Evolutionary conservation across 2,329 filamentous ascomycete species (phyloP).

Genomic region (Botrytis tulipae): DNA sequence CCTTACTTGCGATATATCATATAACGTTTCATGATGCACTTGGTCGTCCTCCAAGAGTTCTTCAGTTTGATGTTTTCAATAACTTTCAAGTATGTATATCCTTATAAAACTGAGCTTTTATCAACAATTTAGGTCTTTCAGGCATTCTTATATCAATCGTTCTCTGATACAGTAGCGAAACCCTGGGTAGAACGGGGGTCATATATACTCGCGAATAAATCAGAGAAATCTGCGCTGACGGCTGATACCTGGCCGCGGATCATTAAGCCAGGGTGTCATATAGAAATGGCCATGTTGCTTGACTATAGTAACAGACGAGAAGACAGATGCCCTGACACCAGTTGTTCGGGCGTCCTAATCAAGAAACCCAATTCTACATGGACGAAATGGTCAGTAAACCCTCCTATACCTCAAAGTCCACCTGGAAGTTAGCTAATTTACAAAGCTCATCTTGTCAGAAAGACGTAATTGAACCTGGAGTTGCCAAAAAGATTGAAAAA

Average conservation of each 20-base stretch:
- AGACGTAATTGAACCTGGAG: not conserved
- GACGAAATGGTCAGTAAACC: not conserved
- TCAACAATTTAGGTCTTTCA: not conserved
- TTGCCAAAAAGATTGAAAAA: not conserved
- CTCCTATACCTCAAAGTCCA: not conserved
- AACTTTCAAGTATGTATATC: not conserved
- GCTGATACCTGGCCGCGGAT: not conserved
- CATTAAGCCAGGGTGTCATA: not conserved
- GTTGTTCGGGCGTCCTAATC: not conserved
- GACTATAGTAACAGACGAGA: not conserved
- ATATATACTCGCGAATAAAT: not conserved
- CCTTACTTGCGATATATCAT: not conserved
- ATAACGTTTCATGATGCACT: constrained; percentile 1
- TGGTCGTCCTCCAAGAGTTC: not conserved
- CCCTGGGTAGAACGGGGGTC: not conserved
- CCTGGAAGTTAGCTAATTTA: not conserved
- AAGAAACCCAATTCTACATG: not conserved
- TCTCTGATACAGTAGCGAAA: not conserved
- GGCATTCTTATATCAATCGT: not conserved
- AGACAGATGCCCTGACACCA: not conserved
- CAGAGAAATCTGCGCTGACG: not conserved
- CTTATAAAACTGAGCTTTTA: rapidly evolving
- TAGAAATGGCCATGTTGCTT: not conserved
- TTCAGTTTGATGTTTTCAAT: not conserved
- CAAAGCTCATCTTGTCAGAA: not conserved